phyloP scores from a whole-genome alignment of 2,329 filamentous ascomycete species.

The Septoria petroselini region DNA sequence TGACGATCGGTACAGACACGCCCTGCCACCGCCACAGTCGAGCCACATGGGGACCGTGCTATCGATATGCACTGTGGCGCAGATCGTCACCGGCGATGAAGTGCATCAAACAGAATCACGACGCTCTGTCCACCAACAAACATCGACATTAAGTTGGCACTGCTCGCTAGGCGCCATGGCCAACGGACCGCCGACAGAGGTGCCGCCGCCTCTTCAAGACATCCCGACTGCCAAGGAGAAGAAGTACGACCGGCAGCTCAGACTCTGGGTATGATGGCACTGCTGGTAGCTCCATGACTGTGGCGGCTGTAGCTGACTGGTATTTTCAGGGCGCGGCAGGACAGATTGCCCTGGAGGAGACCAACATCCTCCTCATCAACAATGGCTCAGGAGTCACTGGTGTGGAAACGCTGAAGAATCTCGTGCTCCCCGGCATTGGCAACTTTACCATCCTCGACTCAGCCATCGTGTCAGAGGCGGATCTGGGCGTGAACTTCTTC shows the following conservation, averaged over 20 bases:
- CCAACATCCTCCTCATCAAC: constrained; percentile 88
- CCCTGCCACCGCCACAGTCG: neutral
- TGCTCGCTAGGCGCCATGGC: constrained; percentile 13
- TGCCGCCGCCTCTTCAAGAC: constrained; percentile 49
- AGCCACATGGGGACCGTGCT: neutral
- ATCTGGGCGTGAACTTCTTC: constrained; percentile 96
- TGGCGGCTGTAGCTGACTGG: neutral
- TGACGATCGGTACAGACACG: too few species aligned
- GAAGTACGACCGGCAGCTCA: constrained; percentile 92
- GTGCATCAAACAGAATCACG: neutral
- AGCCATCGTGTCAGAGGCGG: constrained; percentile 69
- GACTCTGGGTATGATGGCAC: constrained; percentile 63
- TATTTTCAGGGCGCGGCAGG: constrained; percentile 66
- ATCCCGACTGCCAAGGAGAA: constrained; percentile 55
- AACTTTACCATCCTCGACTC: constrained; percentile 88
- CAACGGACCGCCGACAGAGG: constrained; percentile 29
- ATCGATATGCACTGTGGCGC: neutral
- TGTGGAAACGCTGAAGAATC: constrained; percentile 89
- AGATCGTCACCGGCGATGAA: neutral
- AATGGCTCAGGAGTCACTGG: constrained; percentile 82
- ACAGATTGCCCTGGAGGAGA: constrained; percentile 83
- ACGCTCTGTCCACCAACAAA: neutral
- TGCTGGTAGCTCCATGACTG: neutral
- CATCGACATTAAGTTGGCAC: constrained; percentile 2
- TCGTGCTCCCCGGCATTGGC: constrained; percentile 90